Conservation (phyloP, 2,329 filamentous ascomycete genomes). For the Penicillium concentricum region DNA sequence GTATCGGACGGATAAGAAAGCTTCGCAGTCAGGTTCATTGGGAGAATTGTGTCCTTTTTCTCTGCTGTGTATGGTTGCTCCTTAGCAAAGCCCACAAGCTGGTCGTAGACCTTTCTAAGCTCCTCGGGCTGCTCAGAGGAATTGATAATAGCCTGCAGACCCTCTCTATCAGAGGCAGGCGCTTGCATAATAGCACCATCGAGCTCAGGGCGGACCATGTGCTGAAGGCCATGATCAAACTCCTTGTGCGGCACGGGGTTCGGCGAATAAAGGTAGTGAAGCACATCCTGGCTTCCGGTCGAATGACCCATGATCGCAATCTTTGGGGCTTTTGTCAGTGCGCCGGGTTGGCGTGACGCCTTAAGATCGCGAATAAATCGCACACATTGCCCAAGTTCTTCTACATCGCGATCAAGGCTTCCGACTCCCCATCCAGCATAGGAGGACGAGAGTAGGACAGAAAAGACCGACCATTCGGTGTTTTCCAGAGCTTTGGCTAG, state of each 20-base stretch:
- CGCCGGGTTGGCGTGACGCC: conserved; percentile 11
- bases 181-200: conserved; percentile 80
- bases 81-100: conserved; percentile 37
- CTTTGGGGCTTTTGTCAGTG: conserved; percentile 41
- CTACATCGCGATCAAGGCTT: conserved; percentile 54
- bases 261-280: conserved; percentile 58
- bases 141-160: conserved; percentile 41
- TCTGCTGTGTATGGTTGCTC: conserved; percentile 24
- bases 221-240: conserved; percentile 25
- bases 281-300: conserved; percentile 67
- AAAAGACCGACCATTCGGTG: conserved; percentile 54
- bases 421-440: conserved; percentile 56
- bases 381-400: conserved; percentile 54
- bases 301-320: conserved; percentile 69
- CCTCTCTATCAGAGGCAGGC: conserved; percentile 74
- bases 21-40: conserved; percentile 33
- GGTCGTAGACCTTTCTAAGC: conserved; percentile 29
- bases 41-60: conserved; percentile 32
- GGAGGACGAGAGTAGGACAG: conserved; percentile 52
- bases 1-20: conserved; percentile 35
- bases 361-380: conserved; percentile 49
- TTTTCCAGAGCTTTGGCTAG: conserved; percentile 51
- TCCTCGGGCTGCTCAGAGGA: conserved; percentile 16
- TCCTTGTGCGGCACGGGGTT: conserved; percentile 38
- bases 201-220: conserved; percentile 52